Evolutionary conservation across 306 rosid genomes (phyloP).

Genomic region (Canavalia gladiata): DNA sequence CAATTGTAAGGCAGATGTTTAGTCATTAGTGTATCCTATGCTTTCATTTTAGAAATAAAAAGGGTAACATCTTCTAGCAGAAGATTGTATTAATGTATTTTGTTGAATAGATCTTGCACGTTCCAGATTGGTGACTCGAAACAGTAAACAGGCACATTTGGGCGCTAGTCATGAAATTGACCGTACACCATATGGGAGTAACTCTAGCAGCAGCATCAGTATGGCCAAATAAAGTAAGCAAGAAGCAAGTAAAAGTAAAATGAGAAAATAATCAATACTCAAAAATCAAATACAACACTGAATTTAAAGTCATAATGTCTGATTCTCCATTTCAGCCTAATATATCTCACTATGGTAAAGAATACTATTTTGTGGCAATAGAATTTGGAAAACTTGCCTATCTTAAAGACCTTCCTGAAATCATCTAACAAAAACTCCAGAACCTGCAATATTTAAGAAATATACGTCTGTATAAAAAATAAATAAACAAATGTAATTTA

Average conservation of each 20-base stretch:
- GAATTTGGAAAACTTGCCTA: slow-evolving; percentile 25
- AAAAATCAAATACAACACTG: slow-evolving; percentile 23
- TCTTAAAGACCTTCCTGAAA: slow-evolving; percentile 36
- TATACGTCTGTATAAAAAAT: neutral
- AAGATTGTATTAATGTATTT: neutral
- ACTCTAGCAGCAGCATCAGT: neutral
- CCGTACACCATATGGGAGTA: neutral
- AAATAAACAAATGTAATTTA: slow-evolving; percentile 20
- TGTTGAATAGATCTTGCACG: neutral
- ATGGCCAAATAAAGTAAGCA: neutral
- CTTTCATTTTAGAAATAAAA: slow-evolving; percentile 3
- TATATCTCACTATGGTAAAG: slow-evolving; percentile 2
- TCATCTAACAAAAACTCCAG: slow-evolving; percentile 18
- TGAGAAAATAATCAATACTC: neutral
- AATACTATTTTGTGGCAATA: slow-evolving; percentile 5
- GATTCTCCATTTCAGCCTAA: neutral
- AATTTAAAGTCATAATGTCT: slow-evolving; percentile 11
- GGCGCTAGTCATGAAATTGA: slow-evolving; percentile 4
- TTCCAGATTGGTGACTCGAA: neutral
- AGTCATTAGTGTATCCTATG: neutral
- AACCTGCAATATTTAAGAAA: slow-evolving; percentile 40
- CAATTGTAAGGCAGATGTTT: neutral
- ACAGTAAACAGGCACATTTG: neutral
- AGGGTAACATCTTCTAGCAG: neutral
- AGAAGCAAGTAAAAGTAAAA: neutral